Base-by-base conservation (phyloP, 108 stramenopile species). In the Pseudonitzschia pungens region DNA sequence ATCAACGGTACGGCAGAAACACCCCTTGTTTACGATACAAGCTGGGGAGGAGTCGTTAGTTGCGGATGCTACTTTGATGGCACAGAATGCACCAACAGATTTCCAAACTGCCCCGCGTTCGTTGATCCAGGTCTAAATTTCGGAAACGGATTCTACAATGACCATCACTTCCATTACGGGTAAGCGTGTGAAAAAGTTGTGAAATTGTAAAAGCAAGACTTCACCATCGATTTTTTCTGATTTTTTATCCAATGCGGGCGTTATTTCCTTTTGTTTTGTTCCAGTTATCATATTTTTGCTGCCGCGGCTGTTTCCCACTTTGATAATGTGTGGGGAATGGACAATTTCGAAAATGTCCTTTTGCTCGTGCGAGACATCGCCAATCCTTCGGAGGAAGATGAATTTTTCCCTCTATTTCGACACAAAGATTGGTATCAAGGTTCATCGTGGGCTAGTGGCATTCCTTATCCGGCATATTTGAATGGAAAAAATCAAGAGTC, bases 401-500 rank as follows among this genome's bases (percentile, higher is more conserved):
- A 73, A 11, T 87, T 77, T 75, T 98, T 98, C 79, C 96, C 96
- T 14, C 65, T 81, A 0, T 95, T 85, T 73, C 76, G 97, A 11
- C 94, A 96, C 72, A 93, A 91, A 74, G 92, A 93, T 73, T 90
- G 90, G 87, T 92, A 85, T 59, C 78, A 95, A 56, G 96, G 96
- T 10, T 83, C 78, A 44, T 89, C 87, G 24, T 98, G 97, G 98
- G 97, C 97, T 11, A 85, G 86, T 50, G 97, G 97, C 53, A 86
- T 96, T 56, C 86, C 89, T 11, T 68, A 74, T 40, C 80, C 92
- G 22, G 84, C 89, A 4, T 95, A 89, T 67, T 83, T 87, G 44
- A 96, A 97, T 81, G 98, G 98, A 12, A 83, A 94, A 26, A 97
- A 98, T 64, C 96, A 98, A 81, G 98, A 97, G 72, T 95, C 94